A percentile compares a stretch with the other conserved stretches of the same genome.
These are phyloP conservation scores for Trametes punicea DNA, from an alignment of 768 basidiomycete genomes.

Conservation along the genomic window DNA sequence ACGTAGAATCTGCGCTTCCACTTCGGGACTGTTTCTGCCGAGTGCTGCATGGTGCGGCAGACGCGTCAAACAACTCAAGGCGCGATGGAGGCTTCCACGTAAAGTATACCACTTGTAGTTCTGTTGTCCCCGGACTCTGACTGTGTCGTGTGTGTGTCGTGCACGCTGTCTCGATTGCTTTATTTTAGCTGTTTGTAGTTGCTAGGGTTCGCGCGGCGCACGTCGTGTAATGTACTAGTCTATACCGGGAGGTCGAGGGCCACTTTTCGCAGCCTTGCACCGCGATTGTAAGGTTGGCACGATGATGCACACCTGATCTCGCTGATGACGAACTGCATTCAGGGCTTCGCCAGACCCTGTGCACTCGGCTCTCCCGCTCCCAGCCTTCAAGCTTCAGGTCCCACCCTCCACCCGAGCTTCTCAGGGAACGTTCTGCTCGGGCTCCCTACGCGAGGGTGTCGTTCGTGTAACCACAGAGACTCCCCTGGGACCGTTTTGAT, in stretches of 20 bases:
- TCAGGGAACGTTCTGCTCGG: slow-evolving; percentile 13
- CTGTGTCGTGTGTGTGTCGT: slow-evolving; percentile 1
- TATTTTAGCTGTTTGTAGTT: slow-evolving; percentile 16
- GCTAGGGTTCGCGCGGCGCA: slow-evolving; percentile 3
- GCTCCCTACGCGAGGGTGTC: slow-evolving; percentile 8
- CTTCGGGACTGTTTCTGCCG: neutral
- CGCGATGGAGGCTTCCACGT: slow-evolving; percentile 5
- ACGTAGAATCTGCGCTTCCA: neutral
- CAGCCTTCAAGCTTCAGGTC: neutral
- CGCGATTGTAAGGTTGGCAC: slow-evolving; percentile 3
- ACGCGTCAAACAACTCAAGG: neutral
- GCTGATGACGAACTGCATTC: slow-evolving; percentile 9
- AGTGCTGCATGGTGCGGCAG: neutral
- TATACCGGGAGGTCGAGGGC: slow-evolving; percentile 5
- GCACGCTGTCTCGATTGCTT: neutral
- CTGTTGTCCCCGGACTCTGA: neutral
- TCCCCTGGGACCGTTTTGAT: slow-evolving; percentile 12
- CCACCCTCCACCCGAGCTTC: slow-evolving; percentile 2
- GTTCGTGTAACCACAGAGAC: slow-evolving; percentile 21
- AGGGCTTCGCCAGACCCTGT: neutral
- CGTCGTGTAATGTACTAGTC: slow-evolving; percentile 14
- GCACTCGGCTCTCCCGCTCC: neutral
- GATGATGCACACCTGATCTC: slow-evolving; percentile 8
- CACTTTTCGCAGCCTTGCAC: slow-evolving; percentile 1
- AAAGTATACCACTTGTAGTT: slow-evolving; percentile 15